Percentiles rank a stretch among this genome's conserved stretches.
These are phyloP conservation scores for Aspergillus heteromorphus DNA, from an alignment of 495 filamentous ascomycete species.

Conservation along the genomic window DNA sequence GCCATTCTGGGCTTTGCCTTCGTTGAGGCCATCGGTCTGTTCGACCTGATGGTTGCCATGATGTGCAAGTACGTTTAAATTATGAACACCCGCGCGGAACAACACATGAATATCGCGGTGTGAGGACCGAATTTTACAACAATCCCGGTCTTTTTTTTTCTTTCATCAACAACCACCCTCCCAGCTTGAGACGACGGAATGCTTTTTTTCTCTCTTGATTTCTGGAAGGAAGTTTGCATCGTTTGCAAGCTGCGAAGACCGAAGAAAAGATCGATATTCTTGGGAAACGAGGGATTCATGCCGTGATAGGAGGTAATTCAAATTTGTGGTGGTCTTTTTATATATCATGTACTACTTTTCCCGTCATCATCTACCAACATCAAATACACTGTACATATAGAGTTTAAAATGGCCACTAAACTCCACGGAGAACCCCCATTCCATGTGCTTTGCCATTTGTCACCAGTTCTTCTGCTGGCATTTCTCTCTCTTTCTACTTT, in stretches of 20 bases:
- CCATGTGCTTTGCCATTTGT: not conserved
- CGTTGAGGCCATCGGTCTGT: constrained; percentile 89
- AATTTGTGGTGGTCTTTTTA: constrained; percentile 26
- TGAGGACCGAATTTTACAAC: not conserved
- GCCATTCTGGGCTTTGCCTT: constrained; percentile 92
- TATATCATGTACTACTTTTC: constrained; percentile 28
- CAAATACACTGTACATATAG: constrained; percentile 43
- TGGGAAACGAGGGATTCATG: too few species aligned
- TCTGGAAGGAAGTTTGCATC: too few species aligned
- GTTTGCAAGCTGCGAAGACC: too few species aligned
- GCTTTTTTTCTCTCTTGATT: too few species aligned
- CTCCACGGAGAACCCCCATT: not conserved
- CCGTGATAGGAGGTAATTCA: constrained; percentile 15
- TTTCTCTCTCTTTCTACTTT: too few species aligned
- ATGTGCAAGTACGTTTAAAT: constrained; percentile 66
- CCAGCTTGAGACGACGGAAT: too few species aligned
- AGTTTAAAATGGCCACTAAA: constrained; percentile 34
- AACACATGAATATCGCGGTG: not conserved
- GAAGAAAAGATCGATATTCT: too few species aligned
- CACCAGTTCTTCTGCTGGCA: not conserved
- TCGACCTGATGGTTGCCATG: constrained; percentile 90
- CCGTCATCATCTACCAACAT: constrained; percentile 14
- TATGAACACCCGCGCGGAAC: not conserved
- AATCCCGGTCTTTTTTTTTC: not conserved
- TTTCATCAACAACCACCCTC: too few species aligned